Percentiles rank a stretch among this genome's conserved stretches.
phyloP scores from a whole-genome alignment of 2,329 filamentous ascomycete species.

The Conoideocrella luteorostrata region DNA sequence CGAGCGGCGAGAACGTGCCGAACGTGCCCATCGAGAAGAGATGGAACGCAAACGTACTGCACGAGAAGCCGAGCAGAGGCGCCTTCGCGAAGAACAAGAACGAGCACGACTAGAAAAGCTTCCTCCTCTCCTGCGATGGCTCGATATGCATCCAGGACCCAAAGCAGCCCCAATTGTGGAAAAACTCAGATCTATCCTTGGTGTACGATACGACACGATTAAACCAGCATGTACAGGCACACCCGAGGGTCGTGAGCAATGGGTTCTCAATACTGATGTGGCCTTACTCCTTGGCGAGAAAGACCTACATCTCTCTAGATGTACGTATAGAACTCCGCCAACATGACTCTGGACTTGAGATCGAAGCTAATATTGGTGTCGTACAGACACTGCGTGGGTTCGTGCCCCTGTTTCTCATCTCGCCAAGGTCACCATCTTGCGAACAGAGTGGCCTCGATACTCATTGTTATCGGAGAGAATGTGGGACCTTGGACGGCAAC shows the following conservation, averaged over 20 bases:
- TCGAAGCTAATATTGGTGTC: conserved; percentile 5
- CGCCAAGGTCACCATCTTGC: conserved; percentile 55
- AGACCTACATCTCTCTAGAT: conserved; percentile 53
- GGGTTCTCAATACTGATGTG: conserved; percentile 59
- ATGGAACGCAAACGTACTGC: conserved; percentile 43
- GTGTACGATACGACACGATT: conserved; percentile 59
- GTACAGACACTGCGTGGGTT: conserved; percentile 52
- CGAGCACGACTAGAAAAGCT: conserved; percentile 48
- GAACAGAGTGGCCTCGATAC: conserved; percentile 50
- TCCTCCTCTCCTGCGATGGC: conserved; percentile 55
- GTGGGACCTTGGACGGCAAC: conserved; percentile 46
- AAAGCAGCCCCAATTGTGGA: conserved; percentile 44
- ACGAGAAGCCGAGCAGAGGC: conserved; percentile 44
- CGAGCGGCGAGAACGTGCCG: conserved; percentile 38
- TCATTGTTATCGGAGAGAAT: conserved; percentile 44
- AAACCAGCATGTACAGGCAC: conserved; percentile 45
- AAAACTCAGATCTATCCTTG: conserved; percentile 51
- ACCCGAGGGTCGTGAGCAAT: conserved; percentile 55
- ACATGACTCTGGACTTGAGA: not conserved
- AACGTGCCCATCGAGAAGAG: conserved; percentile 37
- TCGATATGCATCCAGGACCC: conserved; percentile 46
- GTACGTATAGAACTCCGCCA: conserved; percentile 28
- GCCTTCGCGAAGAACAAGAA: conserved; percentile 49
- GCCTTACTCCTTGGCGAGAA: conserved; percentile 60
- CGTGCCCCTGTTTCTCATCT: conserved; percentile 44